phyloP scores from a whole-genome alignment of 345 rosid genomes.

The Eucalyptus melliodora region DNA sequence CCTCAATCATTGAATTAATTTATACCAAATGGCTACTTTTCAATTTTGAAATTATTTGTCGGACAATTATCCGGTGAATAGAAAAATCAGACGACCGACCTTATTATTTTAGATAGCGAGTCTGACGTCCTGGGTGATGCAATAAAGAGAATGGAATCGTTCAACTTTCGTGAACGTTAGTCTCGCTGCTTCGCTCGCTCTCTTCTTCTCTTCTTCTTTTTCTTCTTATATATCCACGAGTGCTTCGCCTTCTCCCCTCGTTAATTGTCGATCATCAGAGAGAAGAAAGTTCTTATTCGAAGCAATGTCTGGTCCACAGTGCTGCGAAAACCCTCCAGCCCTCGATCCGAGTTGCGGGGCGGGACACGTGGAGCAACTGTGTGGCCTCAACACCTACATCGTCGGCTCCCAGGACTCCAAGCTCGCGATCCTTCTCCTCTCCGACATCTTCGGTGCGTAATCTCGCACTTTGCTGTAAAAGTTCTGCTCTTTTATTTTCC shows the following conservation, averaged over 20 bases:
- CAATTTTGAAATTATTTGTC: background rate
- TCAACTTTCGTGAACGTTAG: background rate
- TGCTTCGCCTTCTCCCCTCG: background rate
- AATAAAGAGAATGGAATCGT: background rate
- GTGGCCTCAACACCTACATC: constrained; percentile 21
- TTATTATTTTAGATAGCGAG: background rate
- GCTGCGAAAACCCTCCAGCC: constrained; percentile 36
- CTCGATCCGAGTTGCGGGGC: constrained; percentile 10
- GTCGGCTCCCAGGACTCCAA: constrained; percentile 19
- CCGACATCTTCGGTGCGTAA: constrained; percentile 37
- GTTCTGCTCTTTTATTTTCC: background rate
- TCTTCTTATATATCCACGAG: background rate
- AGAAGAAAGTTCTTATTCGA: background rate
- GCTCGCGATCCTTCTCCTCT: constrained; percentile 16
- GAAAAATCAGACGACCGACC: background rate
- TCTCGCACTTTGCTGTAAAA: background rate
- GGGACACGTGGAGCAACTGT: constrained; percentile 20
- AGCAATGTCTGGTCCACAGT: constrained; percentile 29
- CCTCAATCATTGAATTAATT: background rate
- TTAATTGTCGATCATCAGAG: background rate
- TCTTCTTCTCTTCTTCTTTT: background rate
- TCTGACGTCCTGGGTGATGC: background rate
- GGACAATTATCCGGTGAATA: background rate
- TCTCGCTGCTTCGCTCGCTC: background rate
- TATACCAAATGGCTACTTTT: background rate